A percentile compares a stretch with the other conserved stretches of the same genome.
Evolutionary conservation across 768 basidiomycete species (phyloP).

Genomic region (Kwoniella botswanensis): DNA sequence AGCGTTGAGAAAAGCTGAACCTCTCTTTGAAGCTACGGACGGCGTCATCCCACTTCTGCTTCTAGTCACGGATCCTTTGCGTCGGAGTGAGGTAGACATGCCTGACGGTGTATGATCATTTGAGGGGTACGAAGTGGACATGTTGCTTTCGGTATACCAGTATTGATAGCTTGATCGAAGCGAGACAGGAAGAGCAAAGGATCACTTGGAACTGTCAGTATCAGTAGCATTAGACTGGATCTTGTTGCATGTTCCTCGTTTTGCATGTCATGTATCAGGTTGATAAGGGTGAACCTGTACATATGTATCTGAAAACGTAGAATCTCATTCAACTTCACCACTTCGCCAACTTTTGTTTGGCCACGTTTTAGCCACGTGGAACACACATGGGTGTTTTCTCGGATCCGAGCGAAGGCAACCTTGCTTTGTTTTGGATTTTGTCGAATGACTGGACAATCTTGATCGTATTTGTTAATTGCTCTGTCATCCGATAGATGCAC

Average conservation of each 20-base stretch:
- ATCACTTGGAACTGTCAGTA: no score
- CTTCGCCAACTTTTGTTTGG: no score
- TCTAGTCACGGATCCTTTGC: conserved; percentile 15
- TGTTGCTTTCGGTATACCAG: neutral
- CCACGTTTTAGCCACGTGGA: neutral
- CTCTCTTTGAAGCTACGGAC: conserved; percentile 6
- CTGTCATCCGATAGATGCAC: neutral
- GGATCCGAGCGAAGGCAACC: neutral
- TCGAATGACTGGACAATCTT: no score
- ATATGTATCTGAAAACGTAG: neutral
- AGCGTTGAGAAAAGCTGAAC: conserved; percentile 15
- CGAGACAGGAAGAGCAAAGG: no score
- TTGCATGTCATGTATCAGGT: neutral
- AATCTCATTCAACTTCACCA: neutral
- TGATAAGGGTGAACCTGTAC: neutral
- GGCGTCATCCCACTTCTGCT: conserved; percentile 4
- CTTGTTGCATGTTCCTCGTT: neutral
- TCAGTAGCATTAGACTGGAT: neutral
- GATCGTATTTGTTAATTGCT: neutral
- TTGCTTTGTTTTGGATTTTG: no score
- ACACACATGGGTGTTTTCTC: neutral
- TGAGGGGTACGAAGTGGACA: conserved; percentile 4
- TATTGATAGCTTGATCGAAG: no score
- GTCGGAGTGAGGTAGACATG: conserved; percentile 9
- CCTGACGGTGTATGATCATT: conserved; percentile 5